Percentiles rank a stretch among this genome's conserved stretches.
These are phyloP conservation scores for Trichoderma aggressivum DNA, from an alignment of 2,329 filamentous ascomycete species.

Conservation along the genomic window DNA sequence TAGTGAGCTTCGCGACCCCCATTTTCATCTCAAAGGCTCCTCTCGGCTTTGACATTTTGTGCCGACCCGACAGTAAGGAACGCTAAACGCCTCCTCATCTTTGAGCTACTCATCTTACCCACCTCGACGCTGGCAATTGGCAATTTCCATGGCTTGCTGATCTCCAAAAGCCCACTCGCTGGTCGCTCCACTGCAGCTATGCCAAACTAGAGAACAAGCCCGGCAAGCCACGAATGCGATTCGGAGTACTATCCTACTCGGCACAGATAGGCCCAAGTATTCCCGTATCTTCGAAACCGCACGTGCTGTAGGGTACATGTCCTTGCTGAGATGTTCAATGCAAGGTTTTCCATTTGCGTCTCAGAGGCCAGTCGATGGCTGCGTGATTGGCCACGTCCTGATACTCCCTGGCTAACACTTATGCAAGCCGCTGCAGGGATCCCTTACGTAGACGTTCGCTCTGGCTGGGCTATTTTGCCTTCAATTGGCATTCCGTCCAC, in stretches of 20 bases:
- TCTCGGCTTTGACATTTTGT: not conserved
- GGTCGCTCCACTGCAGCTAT: not conserved
- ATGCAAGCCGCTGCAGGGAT: constrained; percentile 10
- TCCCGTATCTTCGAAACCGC: not conserved
- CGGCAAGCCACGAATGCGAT: not conserved
- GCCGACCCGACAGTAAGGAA: constrained; percentile 19
- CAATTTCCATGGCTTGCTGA: not conserved
- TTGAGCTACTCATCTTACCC: not conserved
- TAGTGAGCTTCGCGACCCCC: not conserved
- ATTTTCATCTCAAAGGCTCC: not conserved
- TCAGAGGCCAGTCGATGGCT: not conserved
- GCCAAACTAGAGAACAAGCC: not conserved
- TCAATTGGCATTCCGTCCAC: not conserved
- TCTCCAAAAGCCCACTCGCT: not conserved
- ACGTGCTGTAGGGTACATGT: not conserved
- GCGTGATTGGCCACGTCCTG: not conserved
- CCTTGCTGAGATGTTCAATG: not conserved
- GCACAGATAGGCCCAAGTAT: not conserved
- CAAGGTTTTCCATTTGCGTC: not conserved
- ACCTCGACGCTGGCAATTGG: not conserved
- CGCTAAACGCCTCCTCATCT: constrained; percentile 3
- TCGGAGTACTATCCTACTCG: not conserved
- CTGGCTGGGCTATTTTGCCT: not conserved
- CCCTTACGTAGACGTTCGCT: not conserved
- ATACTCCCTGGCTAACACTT: not conserved